Percentiles rank a stretch among this genome's conserved stretches.
Evolutionary conservation across 352 stramenopile genomes (phyloP).

Genomic region (Pythium brassicae): DNA sequence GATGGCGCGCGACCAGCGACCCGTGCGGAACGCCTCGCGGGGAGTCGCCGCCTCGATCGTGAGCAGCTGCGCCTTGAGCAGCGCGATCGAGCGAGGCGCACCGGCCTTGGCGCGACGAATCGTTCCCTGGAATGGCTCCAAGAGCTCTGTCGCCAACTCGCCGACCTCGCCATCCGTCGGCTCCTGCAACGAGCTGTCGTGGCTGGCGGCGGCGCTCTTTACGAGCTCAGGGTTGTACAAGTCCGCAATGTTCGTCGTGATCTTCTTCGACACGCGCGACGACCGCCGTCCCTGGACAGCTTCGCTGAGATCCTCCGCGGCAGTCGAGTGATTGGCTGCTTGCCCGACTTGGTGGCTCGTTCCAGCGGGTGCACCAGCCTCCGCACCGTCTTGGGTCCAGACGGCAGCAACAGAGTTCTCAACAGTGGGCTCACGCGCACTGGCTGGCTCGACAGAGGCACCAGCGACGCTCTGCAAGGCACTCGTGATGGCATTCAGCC

Average conservation of each 20-base stretch:
- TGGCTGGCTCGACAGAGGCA: background rate
- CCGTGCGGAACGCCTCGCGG: slow-evolving; percentile 72
- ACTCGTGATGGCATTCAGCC: slow-evolving; percentile 26
- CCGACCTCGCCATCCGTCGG: slow-evolving; percentile 69
- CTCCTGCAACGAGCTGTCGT: slow-evolving; percentile 20
- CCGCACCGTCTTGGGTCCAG: background rate
- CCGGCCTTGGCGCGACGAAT: slow-evolving; percentile 44
- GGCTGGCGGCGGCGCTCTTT: slow-evolving; percentile 21
- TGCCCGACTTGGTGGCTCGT: background rate
- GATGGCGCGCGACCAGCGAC: slow-evolving; percentile 58
- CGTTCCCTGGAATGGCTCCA: slow-evolving; percentile 49
- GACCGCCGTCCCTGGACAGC: slow-evolving; percentile 33
- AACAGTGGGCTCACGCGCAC: background rate
- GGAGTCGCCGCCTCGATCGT: slow-evolving; percentile 70
- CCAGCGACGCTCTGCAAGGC: slow-evolving; percentile 14
- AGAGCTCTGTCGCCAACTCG: slow-evolving; percentile 61
- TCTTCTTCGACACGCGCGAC: slow-evolving; percentile 66
- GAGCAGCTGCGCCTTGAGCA: slow-evolving; percentile 67
- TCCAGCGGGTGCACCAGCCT: background rate
- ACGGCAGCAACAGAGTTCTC: too few relatives aligned
- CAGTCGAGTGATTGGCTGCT: background rate
- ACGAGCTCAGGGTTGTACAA: slow-evolving; percentile 71
- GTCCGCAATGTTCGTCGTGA: slow-evolving; percentile 71
- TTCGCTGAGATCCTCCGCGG: slow-evolving; percentile 9
- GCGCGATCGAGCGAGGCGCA: slow-evolving; percentile 31